phyloP scores from a whole-genome alignment of 257 asterid species.

The Fraxinus americana region DNA sequence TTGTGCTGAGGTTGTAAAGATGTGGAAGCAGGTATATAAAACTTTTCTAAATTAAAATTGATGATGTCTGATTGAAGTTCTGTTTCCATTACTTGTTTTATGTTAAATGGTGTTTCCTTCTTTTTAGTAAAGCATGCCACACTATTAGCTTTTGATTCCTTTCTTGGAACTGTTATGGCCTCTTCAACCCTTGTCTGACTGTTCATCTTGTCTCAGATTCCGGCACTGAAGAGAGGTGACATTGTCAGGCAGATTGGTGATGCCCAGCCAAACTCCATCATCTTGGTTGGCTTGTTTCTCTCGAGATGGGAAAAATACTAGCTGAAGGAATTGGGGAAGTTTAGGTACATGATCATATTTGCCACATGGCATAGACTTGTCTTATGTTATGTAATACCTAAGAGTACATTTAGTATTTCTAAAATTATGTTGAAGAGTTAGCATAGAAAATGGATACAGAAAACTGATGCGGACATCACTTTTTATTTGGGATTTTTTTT shows the following conservation, averaged over 20 bases:
- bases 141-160: not conserved
- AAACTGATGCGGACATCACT: too few species aligned
- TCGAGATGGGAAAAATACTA: slow-evolving; percentile 95
- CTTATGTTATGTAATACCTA: not conserved
- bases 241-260: slow-evolving; percentile 98
- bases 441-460: not conserved
- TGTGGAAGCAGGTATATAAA: slow-evolving; percentile 84
- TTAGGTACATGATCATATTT: slow-evolving; percentile 54
- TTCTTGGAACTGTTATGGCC: not conserved
- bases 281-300: slow-evolving; percentile 93
- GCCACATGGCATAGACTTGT: not conserved
- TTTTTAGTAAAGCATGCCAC: not conserved
- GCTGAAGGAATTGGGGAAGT: slow-evolving; percentile 98
- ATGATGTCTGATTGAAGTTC: not conserved
- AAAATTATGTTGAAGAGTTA: not conserved
- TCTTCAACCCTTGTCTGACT: not conserved
- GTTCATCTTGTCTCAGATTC: slow-evolving; percentile 55
- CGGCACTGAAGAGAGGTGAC: slow-evolving; percentile 98
- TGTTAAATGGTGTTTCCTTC: slow-evolving; percentile 1
- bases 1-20: slow-evolving; percentile 66
- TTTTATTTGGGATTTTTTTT: too few species aligned
- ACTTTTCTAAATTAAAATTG: not conserved
- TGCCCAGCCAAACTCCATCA: slow-evolving; percentile 72
- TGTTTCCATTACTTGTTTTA: slow-evolving; percentile 11
- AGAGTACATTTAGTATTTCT: not conserved